Evolutionary conservation across 192 early-diverging fungal genomes (phyloP).

Genomic region (Gonapodya prolifera): DNA sequence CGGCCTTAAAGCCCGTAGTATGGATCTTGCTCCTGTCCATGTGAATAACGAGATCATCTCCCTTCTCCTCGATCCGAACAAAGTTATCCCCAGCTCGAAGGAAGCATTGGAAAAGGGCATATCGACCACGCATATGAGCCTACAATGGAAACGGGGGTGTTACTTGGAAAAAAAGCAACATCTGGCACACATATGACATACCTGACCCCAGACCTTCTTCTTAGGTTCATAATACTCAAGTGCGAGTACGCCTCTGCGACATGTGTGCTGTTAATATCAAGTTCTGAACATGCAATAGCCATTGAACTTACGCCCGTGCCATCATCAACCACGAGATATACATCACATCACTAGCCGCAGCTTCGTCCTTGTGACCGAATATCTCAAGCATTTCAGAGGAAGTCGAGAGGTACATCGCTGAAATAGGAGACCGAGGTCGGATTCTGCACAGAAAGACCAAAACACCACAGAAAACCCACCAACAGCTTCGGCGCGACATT

Average conservation of each 20-base stretch:
- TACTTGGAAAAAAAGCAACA: too few relatives aligned
- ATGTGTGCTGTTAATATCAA: too few relatives aligned
- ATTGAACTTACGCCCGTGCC: too few relatives aligned
- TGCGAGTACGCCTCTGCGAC: slow-evolving; percentile 30
- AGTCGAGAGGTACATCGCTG: background rate
- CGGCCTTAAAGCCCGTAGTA: slow-evolving; percentile 30
- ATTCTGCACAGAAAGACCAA: too few relatives aligned
- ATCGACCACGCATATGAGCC: slow-evolving; percentile 51
- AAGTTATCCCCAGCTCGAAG: slow-evolving; percentile 25
- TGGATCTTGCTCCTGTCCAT: slow-evolving; percentile 37
- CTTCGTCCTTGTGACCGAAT: slow-evolving; percentile 27
- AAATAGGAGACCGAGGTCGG: too few relatives aligned
- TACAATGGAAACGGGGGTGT: slow-evolving; percentile 10
- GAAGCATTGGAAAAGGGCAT: slow-evolving; percentile 36
- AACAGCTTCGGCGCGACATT: slow-evolving; percentile 45
- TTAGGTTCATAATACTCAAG: slow-evolving; percentile 37
- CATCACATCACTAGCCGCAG: slow-evolving; percentile 32
- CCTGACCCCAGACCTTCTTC: slow-evolving; percentile 12
- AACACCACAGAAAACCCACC: slow-evolving; percentile 28
- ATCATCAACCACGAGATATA: slow-evolving; percentile 36
- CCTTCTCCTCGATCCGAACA: slow-evolving; percentile 14
- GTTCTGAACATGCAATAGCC: too few relatives aligned
- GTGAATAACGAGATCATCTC: slow-evolving; percentile 22
- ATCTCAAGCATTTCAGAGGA: slow-evolving; percentile 33
- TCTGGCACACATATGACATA: background rate